Percentiles rank a stretch among this genome's conserved stretches.
phyloP scores from a whole-genome alignment of 2,329 filamentous ascomycete species.

The Tolypocladium album region DNA sequence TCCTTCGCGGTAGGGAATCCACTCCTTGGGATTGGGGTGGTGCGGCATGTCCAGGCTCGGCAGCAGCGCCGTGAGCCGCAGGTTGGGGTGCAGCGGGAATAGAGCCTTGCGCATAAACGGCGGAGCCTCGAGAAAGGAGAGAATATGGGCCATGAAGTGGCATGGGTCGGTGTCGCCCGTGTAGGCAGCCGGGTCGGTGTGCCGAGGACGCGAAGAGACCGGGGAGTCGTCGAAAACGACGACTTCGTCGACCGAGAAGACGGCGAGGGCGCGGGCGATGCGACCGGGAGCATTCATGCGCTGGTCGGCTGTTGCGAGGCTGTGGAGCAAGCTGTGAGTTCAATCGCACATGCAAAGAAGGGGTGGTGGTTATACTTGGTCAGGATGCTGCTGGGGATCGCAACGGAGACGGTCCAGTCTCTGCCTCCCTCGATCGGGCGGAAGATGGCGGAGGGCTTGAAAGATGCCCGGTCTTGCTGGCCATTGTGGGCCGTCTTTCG shows the following conservation, averaged over 20 bases:
- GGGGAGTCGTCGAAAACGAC: slow-evolving; percentile 68
- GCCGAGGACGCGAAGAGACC: slow-evolving; percentile 29
- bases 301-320: slow-evolving; percentile 62
- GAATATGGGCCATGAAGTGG: slow-evolving; percentile 68
- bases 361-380: slow-evolving; percentile 43
- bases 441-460: slow-evolving; percentile 59
- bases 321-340: slow-evolving; percentile 18
- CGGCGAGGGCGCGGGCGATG: slow-evolving; percentile 69
- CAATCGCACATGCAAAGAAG: background rate
- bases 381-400: slow-evolving; percentile 68
- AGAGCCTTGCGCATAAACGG: slow-evolving; percentile 68
- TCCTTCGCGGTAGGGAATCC: slow-evolving; percentile 71
- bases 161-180: slow-evolving; percentile 66
- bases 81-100: slow-evolving; percentile 70
- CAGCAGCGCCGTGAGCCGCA: slow-evolving; percentile 60
- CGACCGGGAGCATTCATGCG: slow-evolving; percentile 63
- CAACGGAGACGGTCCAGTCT: slow-evolving; percentile 65
- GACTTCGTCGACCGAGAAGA: slow-evolving; percentile 78
- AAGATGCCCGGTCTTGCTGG: slow-evolving; percentile 30
- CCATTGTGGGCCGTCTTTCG: slow-evolving; percentile 35
- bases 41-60: slow-evolving; percentile 78
- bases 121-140: slow-evolving; percentile 76
- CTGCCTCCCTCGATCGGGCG: slow-evolving; percentile 50
- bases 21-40: slow-evolving; percentile 66
- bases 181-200: slow-evolving; percentile 40